A percentile compares a stretch with the other conserved stretches of the same genome.
Conservation (phyloP, 192 early-diverging fungal genomes). For the Nowakowskiella sp. region DNA sequence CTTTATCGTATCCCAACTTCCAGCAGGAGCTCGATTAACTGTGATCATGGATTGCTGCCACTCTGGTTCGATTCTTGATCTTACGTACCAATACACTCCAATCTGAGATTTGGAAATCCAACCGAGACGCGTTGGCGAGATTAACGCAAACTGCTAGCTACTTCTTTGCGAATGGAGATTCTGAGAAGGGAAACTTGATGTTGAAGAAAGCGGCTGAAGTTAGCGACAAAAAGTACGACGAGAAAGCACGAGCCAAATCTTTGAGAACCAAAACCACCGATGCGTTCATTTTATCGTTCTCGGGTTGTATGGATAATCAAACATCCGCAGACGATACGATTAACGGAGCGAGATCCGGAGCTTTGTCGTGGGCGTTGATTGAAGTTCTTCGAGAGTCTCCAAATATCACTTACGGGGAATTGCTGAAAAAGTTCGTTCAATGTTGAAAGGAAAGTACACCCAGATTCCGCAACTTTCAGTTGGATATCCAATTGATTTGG, state of each 20-base stretch:
- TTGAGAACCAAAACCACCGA: conserved; percentile 69
- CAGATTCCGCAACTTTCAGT: conserved; percentile 78
- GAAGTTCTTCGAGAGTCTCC: conserved; percentile 38
- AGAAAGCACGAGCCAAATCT: conserved; percentile 31
- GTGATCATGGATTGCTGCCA: conserved; percentile 83
- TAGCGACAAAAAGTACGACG: no score
- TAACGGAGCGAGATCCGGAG: conserved; percentile 48
- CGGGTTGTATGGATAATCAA: conserved; percentile 56
- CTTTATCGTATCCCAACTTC: conserved; percentile 29
- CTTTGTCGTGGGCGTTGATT: conserved; percentile 51
- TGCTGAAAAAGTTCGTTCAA: conserved; percentile 60
- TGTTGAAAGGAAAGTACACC: conserved; percentile 50
- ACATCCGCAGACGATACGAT: conserved; percentile 53
- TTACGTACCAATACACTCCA: conserved; percentile 71
- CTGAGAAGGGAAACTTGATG: no score
- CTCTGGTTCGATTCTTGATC: conserved; percentile 71
- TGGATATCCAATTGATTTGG: conserved; percentile 57
- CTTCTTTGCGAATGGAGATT: no score
- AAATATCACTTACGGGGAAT: conserved; percentile 57
- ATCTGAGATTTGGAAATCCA: conserved; percentile 53
- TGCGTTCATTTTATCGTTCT: conserved; percentile 57
- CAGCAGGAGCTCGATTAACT: conserved; percentile 63
- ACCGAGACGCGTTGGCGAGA: no score
- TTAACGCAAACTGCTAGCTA: no score
- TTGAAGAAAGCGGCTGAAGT: no score